Conservation (phyloP, 2,329 filamentous ascomycete species). For the Tolypocladium nubicola region DNA sequence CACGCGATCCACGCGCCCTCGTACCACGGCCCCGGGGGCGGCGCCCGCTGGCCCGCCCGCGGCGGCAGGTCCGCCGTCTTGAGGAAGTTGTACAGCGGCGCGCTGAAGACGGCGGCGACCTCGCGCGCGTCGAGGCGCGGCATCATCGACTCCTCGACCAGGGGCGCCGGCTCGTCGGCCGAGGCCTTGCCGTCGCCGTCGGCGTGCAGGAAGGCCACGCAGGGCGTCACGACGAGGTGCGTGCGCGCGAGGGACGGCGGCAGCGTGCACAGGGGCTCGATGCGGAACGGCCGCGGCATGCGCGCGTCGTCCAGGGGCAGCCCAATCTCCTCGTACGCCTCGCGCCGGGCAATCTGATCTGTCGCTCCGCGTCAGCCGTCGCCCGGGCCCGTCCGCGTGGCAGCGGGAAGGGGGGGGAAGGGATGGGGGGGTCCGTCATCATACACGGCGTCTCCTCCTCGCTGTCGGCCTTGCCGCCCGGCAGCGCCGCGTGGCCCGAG, state of each 20-base stretch:
- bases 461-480: slow-evolving; percentile 62
- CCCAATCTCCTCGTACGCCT: slow-evolving; percentile 90
- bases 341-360: slow-evolving; percentile 76
- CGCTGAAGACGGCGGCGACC: slow-evolving; percentile 89
- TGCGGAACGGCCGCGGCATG: slow-evolving; percentile 65
- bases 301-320: slow-evolving; percentile 60
- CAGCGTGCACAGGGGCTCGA: slow-evolving; percentile 81
- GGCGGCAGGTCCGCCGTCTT: slow-evolving; percentile 43
- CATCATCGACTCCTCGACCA: slow-evolving; percentile 61
- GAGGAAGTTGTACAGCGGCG: slow-evolving; percentile 78
- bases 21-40: slow-evolving; percentile 64
- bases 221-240: slow-evolving; percentile 63
- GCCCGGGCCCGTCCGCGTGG: too few species aligned
- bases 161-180: slow-evolving; percentile 19
- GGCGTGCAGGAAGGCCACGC: slow-evolving; percentile 66
- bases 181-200: slow-evolving; percentile 38
- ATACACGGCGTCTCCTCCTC: slow-evolving; percentile 49
- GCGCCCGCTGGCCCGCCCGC: slow-evolving; percentile 18
- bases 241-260: slow-evolving; percentile 67
- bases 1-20: slow-evolving; percentile 71
- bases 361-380: slow-evolving; percentile 6
- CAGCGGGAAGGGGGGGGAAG: too few species aligned
- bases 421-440: slow-evolving; percentile 11
- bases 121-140: slow-evolving; percentile 80
- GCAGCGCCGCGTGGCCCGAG: slow-evolving; percentile 81